Conservation (phyloP, 2,329 filamentous ascomycete genomes). For the Akanthomyces dipterigenus region DNA sequence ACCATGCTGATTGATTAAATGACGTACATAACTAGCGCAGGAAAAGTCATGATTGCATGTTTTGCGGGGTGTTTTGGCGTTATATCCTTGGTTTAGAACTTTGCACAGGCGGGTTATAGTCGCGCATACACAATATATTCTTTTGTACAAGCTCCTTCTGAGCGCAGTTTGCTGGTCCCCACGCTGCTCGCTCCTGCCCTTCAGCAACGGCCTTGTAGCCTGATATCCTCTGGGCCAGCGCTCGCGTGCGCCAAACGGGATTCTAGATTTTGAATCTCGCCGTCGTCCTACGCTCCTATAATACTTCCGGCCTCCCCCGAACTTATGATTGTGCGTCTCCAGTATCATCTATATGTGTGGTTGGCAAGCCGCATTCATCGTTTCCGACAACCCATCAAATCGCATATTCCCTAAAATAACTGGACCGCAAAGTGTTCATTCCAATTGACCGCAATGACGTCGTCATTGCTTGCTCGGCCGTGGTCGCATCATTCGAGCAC, state of each 20-base stretch:
- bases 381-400: neutral
- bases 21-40: neutral
- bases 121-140: slow-evolving; percentile 1
- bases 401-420: neutral
- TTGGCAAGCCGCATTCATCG: neutral
- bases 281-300: neutral
- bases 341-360: neutral
- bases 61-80: slow-evolving; percentile 14
- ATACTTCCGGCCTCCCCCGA: neutral
- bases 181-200: neutral
- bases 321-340: neutral
- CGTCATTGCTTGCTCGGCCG: slow-evolving; percentile 3
- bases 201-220: neutral
- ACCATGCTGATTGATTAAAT: slow-evolving; percentile 70
- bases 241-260: neutral
- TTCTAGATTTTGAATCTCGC: neutral
- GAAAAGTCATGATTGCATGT: slow-evolving; percentile 12
- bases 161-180: neutral
- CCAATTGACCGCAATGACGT: neutral
- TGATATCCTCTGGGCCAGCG: neutral
- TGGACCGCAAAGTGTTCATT: neutral
- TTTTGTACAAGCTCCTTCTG: slow-evolving; percentile 1
- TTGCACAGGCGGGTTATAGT: neutral
- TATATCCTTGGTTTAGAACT: neutral
- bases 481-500: slow-evolving; percentile 8